Evolutionary conservation across 352 stramenopile genomes (phyloP), one percentile per base, ranked within the genome.

Genomic region (Thalassiosira sp.): DNA sequence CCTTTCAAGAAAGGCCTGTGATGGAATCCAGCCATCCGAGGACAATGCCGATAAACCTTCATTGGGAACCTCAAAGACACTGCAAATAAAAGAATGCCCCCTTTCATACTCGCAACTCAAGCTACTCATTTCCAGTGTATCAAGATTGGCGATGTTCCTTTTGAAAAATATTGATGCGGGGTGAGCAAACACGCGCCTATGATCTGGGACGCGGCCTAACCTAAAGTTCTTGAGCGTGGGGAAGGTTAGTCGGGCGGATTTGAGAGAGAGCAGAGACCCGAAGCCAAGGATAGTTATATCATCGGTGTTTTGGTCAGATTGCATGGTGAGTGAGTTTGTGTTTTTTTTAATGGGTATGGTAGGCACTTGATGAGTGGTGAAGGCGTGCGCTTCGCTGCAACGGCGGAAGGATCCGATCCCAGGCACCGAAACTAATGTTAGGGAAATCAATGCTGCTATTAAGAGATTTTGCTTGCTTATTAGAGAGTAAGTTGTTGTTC

Each of bases 161-260:
- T 97, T 77, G 74, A 98, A 97, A 80, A 97, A 98, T 59, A 97
- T 95, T 10, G 94, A 97, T 46, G 94, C 94, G 0, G 94, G 92
- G 68, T 97, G 94, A 31, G 87, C 88, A 83, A 97, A 97, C 49
- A 97, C 91, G 43, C 95, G 91, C 25, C 94, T 92, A 77, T 94
- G 96, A 84, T 94, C 80, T 10, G 78, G 76, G 52, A 98, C 90
- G 20, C 86, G 76, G 18, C 87, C 95, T 11, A 97, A 76, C 25
- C 94, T 93, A 79, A 98, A 97, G 85, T 96, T 94, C 46, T 76
- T 57, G 31, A 98, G 81, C 22, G 88, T 75, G 1, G 94, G 90
- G 35, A 98, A 98, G 25, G 95, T 97, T 49, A 90, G 90, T 43
- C 92, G 87, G 40, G 93, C 91, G 28, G 91, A 97, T 28, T 77